These are phyloP conservation scores for Kentomonas sorsogonicus DNA, from an alignment of 208 protist genomes.

Conservation along the genomic window DNA sequence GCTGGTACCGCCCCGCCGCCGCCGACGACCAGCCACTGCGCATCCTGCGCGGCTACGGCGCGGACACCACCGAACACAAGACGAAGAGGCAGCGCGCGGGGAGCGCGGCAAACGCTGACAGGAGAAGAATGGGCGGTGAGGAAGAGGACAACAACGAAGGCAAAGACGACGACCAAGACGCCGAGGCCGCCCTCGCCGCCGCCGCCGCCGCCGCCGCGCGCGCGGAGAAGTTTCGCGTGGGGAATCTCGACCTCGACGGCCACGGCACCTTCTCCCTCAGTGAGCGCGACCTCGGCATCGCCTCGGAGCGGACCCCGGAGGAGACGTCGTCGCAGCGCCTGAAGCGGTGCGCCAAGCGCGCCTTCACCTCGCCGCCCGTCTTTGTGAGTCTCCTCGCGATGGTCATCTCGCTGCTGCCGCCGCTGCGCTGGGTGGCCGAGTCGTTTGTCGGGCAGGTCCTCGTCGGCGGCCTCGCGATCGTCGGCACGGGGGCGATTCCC, in stretches of 20 bases:
- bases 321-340: constrained; percentile 5
- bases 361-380: constrained; percentile 42
- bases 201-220: too few species aligned
- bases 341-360: constrained; percentile 10
- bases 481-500: constrained; percentile 53
- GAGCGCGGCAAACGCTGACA: too few species aligned
- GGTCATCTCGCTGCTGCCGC: constrained; percentile 54
- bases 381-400: constrained; percentile 41
- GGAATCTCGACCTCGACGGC: too few species aligned
- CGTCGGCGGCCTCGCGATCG: constrained; percentile 44
- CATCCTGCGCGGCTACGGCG: constrained; percentile 9
- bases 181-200: too few species aligned
- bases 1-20: constrained; percentile 28
- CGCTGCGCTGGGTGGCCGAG: constrained; percentile 55
- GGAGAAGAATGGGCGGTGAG: too few species aligned
- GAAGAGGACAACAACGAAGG: not conserved
- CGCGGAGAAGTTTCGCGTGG: too few species aligned
- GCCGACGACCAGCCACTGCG: constrained; percentile 22
- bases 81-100: not conserved
- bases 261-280: too few species aligned
- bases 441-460: constrained; percentile 29
- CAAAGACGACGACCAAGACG: too few species aligned
- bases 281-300: too few species aligned
- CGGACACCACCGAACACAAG: constrained; percentile 8
- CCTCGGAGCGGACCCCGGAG: not conserved